These are phyloP conservation scores for Aureobasidium sp. DNA, from an alignment of 2,329 filamentous ascomycete genomes.

Conservation along the genomic window DNA sequence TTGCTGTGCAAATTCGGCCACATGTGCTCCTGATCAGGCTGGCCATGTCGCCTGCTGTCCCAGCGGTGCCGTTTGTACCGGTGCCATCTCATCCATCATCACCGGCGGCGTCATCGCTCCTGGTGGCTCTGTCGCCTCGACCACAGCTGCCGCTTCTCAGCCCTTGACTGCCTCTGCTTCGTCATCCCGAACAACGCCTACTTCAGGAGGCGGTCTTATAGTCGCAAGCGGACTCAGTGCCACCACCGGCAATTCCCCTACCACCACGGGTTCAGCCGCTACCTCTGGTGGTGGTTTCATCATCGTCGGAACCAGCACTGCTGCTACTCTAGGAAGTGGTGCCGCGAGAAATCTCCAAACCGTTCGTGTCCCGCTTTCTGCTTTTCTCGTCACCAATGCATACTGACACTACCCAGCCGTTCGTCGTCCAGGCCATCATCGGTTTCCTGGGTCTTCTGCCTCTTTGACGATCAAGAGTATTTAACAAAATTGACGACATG, in stretches of 20 bases:
- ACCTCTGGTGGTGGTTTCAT: conserved; percentile 22
- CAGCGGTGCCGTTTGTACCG: conserved; percentile 48
- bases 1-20: conserved; percentile 46
- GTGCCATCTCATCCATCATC: conserved; percentile 35
- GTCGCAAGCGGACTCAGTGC: conserved; percentile 15
- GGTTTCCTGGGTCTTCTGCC: conserved; percentile 19
- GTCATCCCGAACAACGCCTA: conserved; percentile 15
- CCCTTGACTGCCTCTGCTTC: conserved; percentile 16
- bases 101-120: conserved; percentile 25
- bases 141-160: conserved; percentile 14
- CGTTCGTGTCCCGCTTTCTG: conserved; percentile 18
- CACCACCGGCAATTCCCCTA: conserved; percentile 13
- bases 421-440: conserved; percentile 19
- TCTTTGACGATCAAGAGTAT: conserved; percentile 12
- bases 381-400: background rate
- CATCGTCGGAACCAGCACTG: conserved; percentile 22
- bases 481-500: background rate
- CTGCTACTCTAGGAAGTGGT: conserved; percentile 24
- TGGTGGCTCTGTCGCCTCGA: conserved; percentile 16
- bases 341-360: conserved; percentile 20
- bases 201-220: conserved; percentile 20
- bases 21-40: conserved; percentile 48
- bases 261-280: conserved; percentile 10
- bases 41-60: conserved; percentile 56
- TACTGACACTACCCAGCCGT: conserved; percentile 16